These are phyloP conservation scores for Scedosporium boydii DNA, from an alignment of 2,329 filamentous ascomycete genomes.

Conservation along the genomic window DNA sequence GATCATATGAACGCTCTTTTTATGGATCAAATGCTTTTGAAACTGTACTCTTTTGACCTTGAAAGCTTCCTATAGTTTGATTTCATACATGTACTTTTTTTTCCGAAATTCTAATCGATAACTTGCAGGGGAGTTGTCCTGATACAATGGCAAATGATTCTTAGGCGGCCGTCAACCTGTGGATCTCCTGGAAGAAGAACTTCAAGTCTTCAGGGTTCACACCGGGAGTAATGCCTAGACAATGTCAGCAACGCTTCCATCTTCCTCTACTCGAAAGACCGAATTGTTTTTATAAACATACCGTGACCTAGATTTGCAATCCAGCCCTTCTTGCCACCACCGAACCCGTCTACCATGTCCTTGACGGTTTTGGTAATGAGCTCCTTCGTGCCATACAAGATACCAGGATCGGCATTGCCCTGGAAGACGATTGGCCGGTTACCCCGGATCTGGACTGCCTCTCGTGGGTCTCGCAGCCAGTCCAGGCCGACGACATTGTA, in stretches of 20 bases:
- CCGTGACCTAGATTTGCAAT: conserved; percentile 96
- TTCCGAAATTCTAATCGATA: neutral
- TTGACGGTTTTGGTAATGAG: conserved; percentile 76
- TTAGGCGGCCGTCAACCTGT: conserved; percentile 50
- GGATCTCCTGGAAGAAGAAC: conserved; percentile 90
- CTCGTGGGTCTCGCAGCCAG: conserved; percentile 83
- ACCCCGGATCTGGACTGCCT: conserved; percentile 71
- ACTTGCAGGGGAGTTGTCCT: neutral
- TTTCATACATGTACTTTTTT: neutral
- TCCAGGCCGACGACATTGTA: conserved; percentile 94
- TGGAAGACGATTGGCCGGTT: conserved; percentile 71
- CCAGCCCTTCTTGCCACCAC: conserved; percentile 72
- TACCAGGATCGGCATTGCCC: conserved; percentile 90
- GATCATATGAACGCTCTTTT: neutral
- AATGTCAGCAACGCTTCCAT: conserved; percentile 1
- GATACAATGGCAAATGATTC: neutral
- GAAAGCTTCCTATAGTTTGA: neutral
- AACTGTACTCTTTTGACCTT: neutral
- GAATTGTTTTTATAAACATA: conserved; percentile 29
- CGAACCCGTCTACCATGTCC: conserved; percentile 81
- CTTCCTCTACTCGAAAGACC: conserved; percentile 5
- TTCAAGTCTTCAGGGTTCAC: conserved; percentile 89
- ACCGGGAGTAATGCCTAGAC: conserved; percentile 76
- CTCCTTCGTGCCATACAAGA: conserved; percentile 75
- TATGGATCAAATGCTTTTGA: neutral